Evolutionary conservation across 2,329 filamentous ascomycete genomes (phyloP).

Genomic region (Monilinia laxa): DNA sequence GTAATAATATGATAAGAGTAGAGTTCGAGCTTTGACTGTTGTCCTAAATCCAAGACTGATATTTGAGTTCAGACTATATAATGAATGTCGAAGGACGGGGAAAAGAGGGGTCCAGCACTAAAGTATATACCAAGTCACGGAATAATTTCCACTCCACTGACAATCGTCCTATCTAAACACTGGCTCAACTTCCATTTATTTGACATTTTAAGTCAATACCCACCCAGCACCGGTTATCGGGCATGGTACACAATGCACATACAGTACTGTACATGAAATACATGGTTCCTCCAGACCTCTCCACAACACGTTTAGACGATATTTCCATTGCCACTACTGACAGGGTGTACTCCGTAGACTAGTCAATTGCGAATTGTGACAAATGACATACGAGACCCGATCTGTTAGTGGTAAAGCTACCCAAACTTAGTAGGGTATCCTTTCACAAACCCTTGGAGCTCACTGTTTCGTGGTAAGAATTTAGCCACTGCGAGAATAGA

Average conservation of each 20-base stretch:
- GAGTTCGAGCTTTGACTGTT: conserved; percentile 22
- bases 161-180: conserved; percentile 16
- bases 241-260: conserved; percentile 15
- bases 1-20: conserved; percentile 9
- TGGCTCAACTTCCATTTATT: conserved; percentile 18
- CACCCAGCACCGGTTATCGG: conserved; percentile 22
- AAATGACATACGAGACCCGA: neutral
- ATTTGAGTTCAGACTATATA: conserved; percentile 22
- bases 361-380: conserved; percentile 8
- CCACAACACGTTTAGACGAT: conserved; percentile 8
- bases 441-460: neutral
- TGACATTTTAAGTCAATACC: conserved; percentile 4
- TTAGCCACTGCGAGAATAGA: conserved; percentile 13
- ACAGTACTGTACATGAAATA: conserved; percentile 16
- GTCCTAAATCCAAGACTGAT: conserved; percentile 1
- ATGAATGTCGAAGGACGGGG: conserved; percentile 21
- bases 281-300: conserved; percentile 20
- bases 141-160: conserved; percentile 18
- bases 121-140: conserved; percentile 22
- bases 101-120: conserved; percentile 24
- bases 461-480: neutral
- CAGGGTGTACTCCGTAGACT: neutral
- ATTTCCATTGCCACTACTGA: conserved; percentile 4
- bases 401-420: neutral
- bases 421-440: neutral